Conservation (phyloP, 176 grass and related monocot species). For the sorghum (Sorghum bicolor) region Sorghum_bicolor_NCBIv3 NC_012871.2:64820501-64821000, state of each 20-base stretch:
- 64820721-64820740: constrained; percentile 8
- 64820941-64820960: background rate
- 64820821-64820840: background rate
- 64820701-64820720: background rate
- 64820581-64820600: background rate
- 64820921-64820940: background rate
- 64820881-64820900: background rate
- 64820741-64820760: background rate
- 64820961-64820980: background rate
- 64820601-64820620: background rate
- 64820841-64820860: background rate
- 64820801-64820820: background rate
- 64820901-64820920: background rate
- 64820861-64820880: background rate
- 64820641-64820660: background rate
- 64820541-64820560: constrained; percentile 3
- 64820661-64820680: background rate
- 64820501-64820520: constrained; percentile 20
- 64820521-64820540: constrained; percentile 4
- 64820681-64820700: background rate
- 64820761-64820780: background rate
- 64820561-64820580: constrained; percentile 13
- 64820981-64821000: background rate
- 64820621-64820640: background rate
- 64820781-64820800: background rate